Conservation (phyloP, 805 yeast genomes). For the Candida ascalaphidarum region DNA sequence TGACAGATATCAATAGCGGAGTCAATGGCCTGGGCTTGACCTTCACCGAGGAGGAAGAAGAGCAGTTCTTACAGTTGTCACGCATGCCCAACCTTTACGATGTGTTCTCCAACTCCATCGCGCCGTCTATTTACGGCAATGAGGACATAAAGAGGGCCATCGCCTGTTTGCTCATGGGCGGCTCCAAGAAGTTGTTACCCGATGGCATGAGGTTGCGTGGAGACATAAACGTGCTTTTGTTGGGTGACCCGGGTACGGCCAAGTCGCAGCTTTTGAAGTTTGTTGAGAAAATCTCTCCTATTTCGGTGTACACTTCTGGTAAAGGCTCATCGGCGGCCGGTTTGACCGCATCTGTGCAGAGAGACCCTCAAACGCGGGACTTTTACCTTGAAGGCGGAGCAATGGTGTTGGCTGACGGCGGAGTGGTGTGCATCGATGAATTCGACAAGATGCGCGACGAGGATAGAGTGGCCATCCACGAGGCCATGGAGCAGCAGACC, state of each 20-base stretch:
- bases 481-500: slow-evolving; percentile 99
- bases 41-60: slow-evolving; percentile 90
- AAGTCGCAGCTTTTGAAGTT: slow-evolving; percentile 93
- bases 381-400: slow-evolving; percentile 99
- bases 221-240: slow-evolving; percentile 83
- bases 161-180: slow-evolving; percentile 88
- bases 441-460: slow-evolving; percentile 99
- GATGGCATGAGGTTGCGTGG: slow-evolving; percentile 97
- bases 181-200: slow-evolving; percentile 84
- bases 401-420: slow-evolving; percentile 99
- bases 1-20: slow-evolving; percentile 70
- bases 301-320: slow-evolving; percentile 94
- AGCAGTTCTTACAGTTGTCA: slow-evolving; percentile 74
- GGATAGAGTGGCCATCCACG: slow-evolving; percentile 97
- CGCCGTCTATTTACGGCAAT: slow-evolving; percentile 95
- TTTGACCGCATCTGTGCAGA: slow-evolving; percentile 94
- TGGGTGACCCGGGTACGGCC: slow-evolving; percentile 99
- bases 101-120: slow-evolving; percentile 78
- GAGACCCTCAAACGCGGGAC: slow-evolving; percentile 82
- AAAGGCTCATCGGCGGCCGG: slow-evolving; percentile 99
- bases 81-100: slow-evolving; percentile 82
- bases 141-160: slow-evolving; percentile 89
- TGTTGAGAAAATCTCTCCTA: slow-evolving; percentile 91
- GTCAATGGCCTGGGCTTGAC: slow-evolving; percentile 48
- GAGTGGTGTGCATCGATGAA: slow-evolving; percentile 98